phyloP scores from a whole-genome alignment of 83 land plant species.

The Diphasiastrum complanatum region DNA sequence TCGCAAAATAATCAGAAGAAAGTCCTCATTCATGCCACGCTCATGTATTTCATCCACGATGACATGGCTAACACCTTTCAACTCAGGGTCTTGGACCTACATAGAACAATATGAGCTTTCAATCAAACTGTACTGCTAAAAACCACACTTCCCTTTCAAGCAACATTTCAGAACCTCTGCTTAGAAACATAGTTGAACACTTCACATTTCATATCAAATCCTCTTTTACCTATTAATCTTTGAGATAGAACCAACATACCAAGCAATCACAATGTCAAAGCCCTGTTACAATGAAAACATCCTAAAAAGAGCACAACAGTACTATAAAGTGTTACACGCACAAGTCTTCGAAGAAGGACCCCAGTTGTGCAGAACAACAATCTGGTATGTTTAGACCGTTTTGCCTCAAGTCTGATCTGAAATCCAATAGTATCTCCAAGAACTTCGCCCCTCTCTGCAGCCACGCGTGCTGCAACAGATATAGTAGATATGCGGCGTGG shows the following conservation, averaged over 20 bases:
- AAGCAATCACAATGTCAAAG: too few species aligned
- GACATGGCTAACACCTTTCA: slow-evolving; percentile 79
- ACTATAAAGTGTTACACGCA: slow-evolving; percentile 29
- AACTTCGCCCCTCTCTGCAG: slow-evolving; percentile 87
- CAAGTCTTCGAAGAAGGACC: slow-evolving; percentile 75
- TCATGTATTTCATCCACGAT: slow-evolving; percentile 98
- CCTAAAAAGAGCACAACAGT: too few species aligned
- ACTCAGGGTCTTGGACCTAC: slow-evolving; percentile 81
- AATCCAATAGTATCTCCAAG: slow-evolving; percentile 93
- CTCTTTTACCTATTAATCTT: too few species aligned
- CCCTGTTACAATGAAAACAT: too few species aligned
- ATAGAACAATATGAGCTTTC: too few species aligned
- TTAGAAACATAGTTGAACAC: neutral
- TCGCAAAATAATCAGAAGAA: slow-evolving; percentile 73
- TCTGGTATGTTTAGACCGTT: slow-evolving; percentile 65
- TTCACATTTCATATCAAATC: too few species aligned
- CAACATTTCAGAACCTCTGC: neutral
- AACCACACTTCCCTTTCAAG: neutral
- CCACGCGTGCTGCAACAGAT: slow-evolving; percentile 82
- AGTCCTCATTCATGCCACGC: slow-evolving; percentile 98
- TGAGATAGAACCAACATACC: too few species aligned
- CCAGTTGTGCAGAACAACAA: slow-evolving; percentile 97
- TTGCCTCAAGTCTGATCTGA: slow-evolving; percentile 83
- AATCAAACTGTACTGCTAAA: too few species aligned
- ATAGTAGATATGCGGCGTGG: slow-evolving; percentile 97